phyloP scores from a whole-genome alignment of 345 rosid species.

The Acer yangbiense region DNA sequence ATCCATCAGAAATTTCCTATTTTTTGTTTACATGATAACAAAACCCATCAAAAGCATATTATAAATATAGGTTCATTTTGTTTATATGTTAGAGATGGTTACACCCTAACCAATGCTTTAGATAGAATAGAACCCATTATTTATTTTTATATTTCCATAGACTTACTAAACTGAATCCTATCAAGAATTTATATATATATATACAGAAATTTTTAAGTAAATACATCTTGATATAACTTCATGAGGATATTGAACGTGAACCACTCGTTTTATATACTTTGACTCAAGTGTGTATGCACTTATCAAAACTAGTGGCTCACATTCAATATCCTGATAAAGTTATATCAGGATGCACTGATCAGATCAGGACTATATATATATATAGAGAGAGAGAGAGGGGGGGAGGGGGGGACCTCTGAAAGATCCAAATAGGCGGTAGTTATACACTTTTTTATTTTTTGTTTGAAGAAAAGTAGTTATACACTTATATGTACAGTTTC shows the following conservation, averaged over 20 bases:
- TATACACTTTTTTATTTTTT: no score
- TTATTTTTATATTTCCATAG: background rate
- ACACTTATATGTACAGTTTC: background rate
- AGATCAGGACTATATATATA: no score
- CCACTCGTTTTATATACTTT: no score
- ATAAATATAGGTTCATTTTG: background rate
- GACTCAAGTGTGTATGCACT: no score
- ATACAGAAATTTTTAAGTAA: no score
- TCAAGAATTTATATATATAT: background rate
- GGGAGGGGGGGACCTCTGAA: background rate
- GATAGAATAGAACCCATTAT: background rate
- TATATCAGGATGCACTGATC: no score
- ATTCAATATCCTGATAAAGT: no score
- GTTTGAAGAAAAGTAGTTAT: no score
- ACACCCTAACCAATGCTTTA: conserved; percentile 8
- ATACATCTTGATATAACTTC: no score
- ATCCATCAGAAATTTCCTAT: background rate
- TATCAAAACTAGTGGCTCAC: no score
- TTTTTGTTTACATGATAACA: background rate
- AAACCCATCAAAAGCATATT: background rate
- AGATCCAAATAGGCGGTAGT: background rate
- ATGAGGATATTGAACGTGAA: no score
- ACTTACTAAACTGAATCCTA: background rate
- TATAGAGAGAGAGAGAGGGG: background rate
- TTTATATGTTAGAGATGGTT: background rate